Percentiles rank a stretch among this genome's conserved stretches.
Conservation (phyloP, 176 grass and related monocot genomes). For the Oryza longistaminata region DNA sequence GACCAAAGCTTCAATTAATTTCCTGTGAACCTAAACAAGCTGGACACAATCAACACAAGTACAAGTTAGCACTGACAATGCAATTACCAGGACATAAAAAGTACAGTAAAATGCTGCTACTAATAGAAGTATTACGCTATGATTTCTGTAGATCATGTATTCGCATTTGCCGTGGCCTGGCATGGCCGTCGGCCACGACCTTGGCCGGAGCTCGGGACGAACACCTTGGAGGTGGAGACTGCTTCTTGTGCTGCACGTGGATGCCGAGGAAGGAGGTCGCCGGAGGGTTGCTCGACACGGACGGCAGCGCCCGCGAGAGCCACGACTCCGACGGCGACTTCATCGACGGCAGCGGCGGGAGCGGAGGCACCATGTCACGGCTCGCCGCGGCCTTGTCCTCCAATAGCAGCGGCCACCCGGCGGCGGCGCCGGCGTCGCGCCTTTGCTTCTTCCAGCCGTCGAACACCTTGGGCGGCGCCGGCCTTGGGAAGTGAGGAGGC, state of each 20-base stretch:
- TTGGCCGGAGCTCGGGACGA: conserved; percentile 27
- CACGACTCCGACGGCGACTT: conserved; percentile 84
- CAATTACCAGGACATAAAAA: not conserved
- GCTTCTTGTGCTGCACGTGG: conserved; percentile 66
- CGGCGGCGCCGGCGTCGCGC: not conserved
- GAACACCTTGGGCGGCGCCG: not conserved
- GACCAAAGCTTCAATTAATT: not conserved
- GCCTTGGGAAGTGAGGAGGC: not conserved
- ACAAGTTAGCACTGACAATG: not conserved
- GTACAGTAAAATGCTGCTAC: not conserved
- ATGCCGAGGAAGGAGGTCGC: conserved; percentile 69
- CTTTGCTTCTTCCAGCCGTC: conserved; percentile 15
- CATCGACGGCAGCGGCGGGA: conserved; percentile 45
- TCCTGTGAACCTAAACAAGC: conserved; percentile 4
- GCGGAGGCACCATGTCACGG: conserved; percentile 25
- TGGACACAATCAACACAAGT: not conserved
- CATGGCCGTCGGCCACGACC: conserved; percentile 21
- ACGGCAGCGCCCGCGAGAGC: conserved; percentile 80
- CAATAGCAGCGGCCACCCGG: conserved; percentile 22
- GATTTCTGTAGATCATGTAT: conserved; percentile 56
- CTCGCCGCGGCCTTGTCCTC: conserved; percentile 5
- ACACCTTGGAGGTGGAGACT: conserved; percentile 6
- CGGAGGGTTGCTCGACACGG: conserved; percentile 46
- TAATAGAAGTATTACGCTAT: not conserved
- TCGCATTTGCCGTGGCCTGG: conserved; percentile 28